A percentile compares a stretch with the other conserved stretches of the same genome.
Evolutionary conservation across 2,329 filamentous ascomycete genomes (phyloP).

Genomic region (Sporothrix brasiliensis): DNA sequence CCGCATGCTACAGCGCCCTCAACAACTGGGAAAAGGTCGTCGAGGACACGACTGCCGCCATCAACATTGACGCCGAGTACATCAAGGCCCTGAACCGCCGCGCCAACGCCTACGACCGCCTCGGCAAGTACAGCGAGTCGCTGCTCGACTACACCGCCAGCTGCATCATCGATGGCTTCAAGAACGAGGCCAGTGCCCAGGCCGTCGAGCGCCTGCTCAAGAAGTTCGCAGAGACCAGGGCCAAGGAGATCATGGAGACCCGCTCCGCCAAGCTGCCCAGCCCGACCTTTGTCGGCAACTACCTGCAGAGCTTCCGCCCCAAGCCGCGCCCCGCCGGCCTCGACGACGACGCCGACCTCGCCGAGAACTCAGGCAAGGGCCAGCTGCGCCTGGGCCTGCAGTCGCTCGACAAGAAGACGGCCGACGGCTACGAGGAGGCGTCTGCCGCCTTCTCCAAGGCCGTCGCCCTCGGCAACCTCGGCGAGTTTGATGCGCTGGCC

Average conservation of each 20-base stretch:
- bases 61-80: conserved; percentile 92
- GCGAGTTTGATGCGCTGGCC: conserved; percentile 82
- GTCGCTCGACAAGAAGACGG: conserved; percentile 81
- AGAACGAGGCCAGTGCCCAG: conserved; percentile 84
- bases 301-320: conserved; percentile 94
- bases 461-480: conserved; percentile 77
- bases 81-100: conserved; percentile 96
- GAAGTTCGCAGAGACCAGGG: conserved; percentile 95
- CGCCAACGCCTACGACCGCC: conserved; percentile 94
- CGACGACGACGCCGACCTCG: conserved; percentile 76
- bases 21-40: conserved; percentile 94
- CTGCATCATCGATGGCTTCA: conserved; percentile 98
- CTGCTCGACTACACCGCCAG: conserved; percentile 97
- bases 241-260: conserved; percentile 83
- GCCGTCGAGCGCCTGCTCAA: conserved; percentile 92
- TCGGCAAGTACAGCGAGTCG: conserved; percentile 87
- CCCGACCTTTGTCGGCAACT: conserved; percentile 96
- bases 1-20: conserved; percentile 94
- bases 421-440: conserved; percentile 89
- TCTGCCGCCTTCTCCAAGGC: conserved; percentile 84
- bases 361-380: conserved; percentile 77
- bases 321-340: conserved; percentile 78
- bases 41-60: conserved; percentile 92
- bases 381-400: conserved; percentile 82
- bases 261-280: conserved; percentile 88